A percentile compares a stretch with the other conserved stretches of the same genome.
Evolutionary conservation across 805 yeast species (phyloP).

Genomic region (Cyberlindnera veronae): DNA sequence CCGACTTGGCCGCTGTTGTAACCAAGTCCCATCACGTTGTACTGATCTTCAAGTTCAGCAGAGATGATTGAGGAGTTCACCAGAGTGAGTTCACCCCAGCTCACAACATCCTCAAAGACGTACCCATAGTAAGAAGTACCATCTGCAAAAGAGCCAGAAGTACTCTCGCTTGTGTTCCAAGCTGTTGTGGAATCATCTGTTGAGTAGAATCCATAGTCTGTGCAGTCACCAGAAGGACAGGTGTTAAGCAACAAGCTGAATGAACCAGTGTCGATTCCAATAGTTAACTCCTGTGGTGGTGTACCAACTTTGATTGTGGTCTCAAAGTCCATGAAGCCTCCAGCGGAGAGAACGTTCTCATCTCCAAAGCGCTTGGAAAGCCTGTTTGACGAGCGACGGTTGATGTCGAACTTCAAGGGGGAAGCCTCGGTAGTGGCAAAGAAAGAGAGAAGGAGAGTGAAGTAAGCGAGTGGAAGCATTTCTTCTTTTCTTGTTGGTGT

Average conservation of each 20-base stretch:
- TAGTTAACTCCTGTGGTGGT: slow-evolving; percentile 15
- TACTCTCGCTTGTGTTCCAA: not conserved
- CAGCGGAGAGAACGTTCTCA: not conserved
- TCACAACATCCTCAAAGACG: slow-evolving; percentile 10
- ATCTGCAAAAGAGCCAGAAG: slow-evolving; percentile 10
- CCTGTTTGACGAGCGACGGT: not conserved
- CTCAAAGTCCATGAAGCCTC: slow-evolving; percentile 4
- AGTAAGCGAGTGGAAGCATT: slow-evolving; percentile 4
- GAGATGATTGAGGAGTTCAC: slow-evolving; percentile 4
- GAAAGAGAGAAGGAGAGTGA: not conserved
- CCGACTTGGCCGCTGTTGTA: not conserved
- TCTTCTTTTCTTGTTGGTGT: not conserved
- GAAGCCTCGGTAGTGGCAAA: not conserved
- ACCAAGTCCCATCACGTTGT: slow-evolving; percentile 14
- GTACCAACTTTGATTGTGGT: slow-evolving; percentile 14
- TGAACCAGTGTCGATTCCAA: slow-evolving; percentile 22
- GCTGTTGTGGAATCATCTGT: slow-evolving; percentile 8
- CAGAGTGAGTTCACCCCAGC: slow-evolving; percentile 8
- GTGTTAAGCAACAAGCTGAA: slow-evolving; percentile 6
- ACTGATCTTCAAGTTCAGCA: slow-evolving; percentile 5
- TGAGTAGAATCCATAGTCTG: slow-evolving; percentile 4
- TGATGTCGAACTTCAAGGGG: slow-evolving; percentile 8
- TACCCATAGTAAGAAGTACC: slow-evolving; percentile 9
- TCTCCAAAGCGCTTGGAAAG: slow-evolving; percentile 8
- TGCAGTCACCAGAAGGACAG: slow-evolving; percentile 4